These are phyloP conservation scores for Phytophthora pisi DNA, from an alignment of 352 stramenopile genomes.

Conservation along the genomic window DNA sequence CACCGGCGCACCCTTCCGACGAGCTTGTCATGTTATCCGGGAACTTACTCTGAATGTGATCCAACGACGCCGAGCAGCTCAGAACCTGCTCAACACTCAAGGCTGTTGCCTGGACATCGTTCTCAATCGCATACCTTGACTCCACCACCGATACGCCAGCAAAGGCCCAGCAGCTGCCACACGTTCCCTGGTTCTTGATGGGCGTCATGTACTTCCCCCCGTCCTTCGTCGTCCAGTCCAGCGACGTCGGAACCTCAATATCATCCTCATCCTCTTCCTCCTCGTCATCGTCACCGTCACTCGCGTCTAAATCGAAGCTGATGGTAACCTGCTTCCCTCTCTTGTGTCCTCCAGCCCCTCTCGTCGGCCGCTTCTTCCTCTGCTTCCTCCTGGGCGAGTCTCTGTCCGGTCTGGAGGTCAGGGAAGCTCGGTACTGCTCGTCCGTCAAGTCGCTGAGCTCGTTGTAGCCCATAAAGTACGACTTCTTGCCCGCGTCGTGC, in stretches of 20 bases:
- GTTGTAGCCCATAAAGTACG: conserved; percentile 70
- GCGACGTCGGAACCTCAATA: conserved; percentile 43
- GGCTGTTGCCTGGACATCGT: conserved; percentile 63
- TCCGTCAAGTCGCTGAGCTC: conserved; percentile 70
- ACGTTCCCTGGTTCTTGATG: conserved; percentile 94
- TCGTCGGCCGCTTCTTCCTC: conserved; percentile 23
- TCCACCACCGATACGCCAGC: conserved; percentile 71
- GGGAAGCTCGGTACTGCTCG: conserved; percentile 66
- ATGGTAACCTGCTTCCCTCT: conserved; percentile 28
- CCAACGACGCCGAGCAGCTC: conserved; percentile 71
- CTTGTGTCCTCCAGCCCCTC: conserved; percentile 7
- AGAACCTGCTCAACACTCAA: conserved; percentile 88
- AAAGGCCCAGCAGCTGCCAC: conserved; percentile 95
- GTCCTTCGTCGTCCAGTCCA: conserved; percentile 78
- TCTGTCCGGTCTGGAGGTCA: conserved; percentile 51
- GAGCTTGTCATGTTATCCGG: conserved; percentile 74
- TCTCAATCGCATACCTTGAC: conserved; percentile 77
- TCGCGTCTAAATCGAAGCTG: conserved; percentile 27
- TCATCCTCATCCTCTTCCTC: conserved; percentile 16
- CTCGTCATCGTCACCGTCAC: not conserved
- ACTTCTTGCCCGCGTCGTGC: conserved; percentile 42
- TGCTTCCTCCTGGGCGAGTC: conserved; percentile 19
- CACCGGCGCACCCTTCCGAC: conserved; percentile 83
- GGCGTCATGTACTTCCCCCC: conserved; percentile 86
- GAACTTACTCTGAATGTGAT: conserved; percentile 82